Evolutionary conservation across 352 stramenopile genomes (phyloP).

Genomic region (Peronosclerospora sorghi): DNA sequence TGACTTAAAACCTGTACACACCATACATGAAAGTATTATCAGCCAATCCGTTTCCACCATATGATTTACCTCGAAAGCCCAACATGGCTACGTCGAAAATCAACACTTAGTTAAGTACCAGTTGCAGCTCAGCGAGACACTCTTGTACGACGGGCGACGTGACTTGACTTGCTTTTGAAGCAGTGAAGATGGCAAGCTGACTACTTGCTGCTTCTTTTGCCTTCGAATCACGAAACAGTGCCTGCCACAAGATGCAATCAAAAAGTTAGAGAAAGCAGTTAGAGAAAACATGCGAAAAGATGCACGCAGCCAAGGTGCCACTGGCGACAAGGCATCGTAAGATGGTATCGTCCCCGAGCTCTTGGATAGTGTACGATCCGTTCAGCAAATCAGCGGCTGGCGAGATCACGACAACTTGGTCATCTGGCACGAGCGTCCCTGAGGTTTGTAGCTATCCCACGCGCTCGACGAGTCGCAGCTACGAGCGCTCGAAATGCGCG

Average conservation of each 20-base stretch:
- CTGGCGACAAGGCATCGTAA: slow-evolving; percentile 54
- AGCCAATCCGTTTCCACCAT: no score
- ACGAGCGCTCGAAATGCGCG: slow-evolving; percentile 45
- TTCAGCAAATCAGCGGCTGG: slow-evolving; percentile 44
- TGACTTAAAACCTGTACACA: no score
- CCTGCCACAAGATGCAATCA: slow-evolving; percentile 13
- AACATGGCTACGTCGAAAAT: no score
- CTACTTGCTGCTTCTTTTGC: slow-evolving; percentile 37
- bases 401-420: slow-evolving; percentile 39
- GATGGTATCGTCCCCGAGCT: slow-evolving; percentile 71
- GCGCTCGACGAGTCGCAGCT: slow-evolving; percentile 43
- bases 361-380: slow-evolving; percentile 33
- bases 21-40: no score
- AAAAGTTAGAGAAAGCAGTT: neutral
- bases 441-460: slow-evolving; percentile 22
- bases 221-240: slow-evolving; percentile 24
- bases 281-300: neutral
- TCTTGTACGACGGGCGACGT: slow-evolving; percentile 32
- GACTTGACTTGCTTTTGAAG: slow-evolving; percentile 31
- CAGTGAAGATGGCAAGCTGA: slow-evolving; percentile 42
- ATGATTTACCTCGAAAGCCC: no score
- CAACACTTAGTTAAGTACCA: slow-evolving; percentile 20
- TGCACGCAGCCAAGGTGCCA: slow-evolving; percentile 49
- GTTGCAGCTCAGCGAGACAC: slow-evolving; percentile 48
- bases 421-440: slow-evolving; percentile 28